phyloP scores from a whole-genome alignment of 2,329 filamentous ascomycete species.

The Cercospora sp. region DNA sequence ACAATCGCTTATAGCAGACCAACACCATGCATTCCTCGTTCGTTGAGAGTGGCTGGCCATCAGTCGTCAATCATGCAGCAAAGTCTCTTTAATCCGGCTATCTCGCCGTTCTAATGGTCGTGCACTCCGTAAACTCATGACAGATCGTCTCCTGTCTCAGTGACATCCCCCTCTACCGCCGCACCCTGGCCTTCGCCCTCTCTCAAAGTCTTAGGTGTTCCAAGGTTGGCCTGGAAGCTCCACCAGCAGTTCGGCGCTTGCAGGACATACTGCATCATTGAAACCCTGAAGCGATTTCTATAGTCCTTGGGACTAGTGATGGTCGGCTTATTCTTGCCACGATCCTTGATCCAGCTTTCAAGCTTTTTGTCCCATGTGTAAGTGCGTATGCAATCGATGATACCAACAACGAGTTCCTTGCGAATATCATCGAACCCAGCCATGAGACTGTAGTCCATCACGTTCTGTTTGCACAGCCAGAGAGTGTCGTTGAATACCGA shows the following conservation, averaged over 20 bases:
- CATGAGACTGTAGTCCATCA: constrained; percentile 99
- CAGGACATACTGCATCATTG: constrained; percentile 87
- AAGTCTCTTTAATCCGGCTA: background rate
- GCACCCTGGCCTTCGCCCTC: constrained; percentile 22
- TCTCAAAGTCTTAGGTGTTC: constrained; percentile 36
- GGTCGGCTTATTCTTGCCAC: constrained; percentile 83
- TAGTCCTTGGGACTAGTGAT: constrained; percentile 98
- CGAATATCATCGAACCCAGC: constrained; percentile 89
- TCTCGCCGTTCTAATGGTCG: background rate
- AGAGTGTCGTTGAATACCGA: constrained; percentile 98
- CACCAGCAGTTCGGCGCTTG: constrained; percentile 77
- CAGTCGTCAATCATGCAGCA: background rate
- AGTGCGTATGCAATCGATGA: constrained; percentile 96
- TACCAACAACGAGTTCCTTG: constrained; percentile 92
- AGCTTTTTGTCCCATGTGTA: constrained; percentile 99
- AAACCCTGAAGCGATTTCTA: constrained; percentile 90
- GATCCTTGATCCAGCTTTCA: constrained; percentile 99
- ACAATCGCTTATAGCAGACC: background rate
- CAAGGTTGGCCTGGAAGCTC: constrained; percentile 54
- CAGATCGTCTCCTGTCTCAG: constrained; percentile 12
- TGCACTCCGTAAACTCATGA: background rate
- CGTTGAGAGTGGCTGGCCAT: background rate
- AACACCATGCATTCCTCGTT: background rate
- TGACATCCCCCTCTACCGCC: constrained; percentile 13
- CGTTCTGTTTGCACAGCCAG: constrained; percentile 89